Percentiles rank a stretch among this genome's conserved stretches.
These are phyloP conservation scores for Globisporangium radiosum DNA, from an alignment of 352 stramenopile species.

Conservation along the genomic window DNA sequence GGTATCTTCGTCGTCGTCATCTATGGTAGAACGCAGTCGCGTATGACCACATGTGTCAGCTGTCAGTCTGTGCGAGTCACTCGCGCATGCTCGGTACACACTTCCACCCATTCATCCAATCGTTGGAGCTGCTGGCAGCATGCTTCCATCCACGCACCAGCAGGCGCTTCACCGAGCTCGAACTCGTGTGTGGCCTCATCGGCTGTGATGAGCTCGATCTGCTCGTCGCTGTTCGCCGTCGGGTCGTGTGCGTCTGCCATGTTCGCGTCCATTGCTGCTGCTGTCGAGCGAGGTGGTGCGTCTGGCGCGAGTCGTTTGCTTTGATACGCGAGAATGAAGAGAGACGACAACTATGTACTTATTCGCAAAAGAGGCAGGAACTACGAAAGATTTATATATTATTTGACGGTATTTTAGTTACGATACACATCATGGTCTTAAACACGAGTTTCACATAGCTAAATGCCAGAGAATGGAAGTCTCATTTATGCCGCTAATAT, in stretches of 20 bases:
- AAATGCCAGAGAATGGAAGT: no score
- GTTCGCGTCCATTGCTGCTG: constrained; percentile 20
- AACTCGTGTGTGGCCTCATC: constrained; percentile 81
- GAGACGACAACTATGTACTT: not conserved
- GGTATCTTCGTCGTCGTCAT: constrained; percentile 58
- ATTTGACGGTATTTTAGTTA: no score
- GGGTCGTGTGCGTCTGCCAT: constrained; percentile 26
- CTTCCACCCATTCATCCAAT: not conserved
- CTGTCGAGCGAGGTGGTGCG: not conserved
- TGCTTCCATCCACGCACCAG: constrained; percentile 30
- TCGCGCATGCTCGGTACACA: not conserved
- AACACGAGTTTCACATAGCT: no score
- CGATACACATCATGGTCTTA: no score
- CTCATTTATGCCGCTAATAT: no score
- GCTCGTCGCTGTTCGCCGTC: constrained; percentile 39
- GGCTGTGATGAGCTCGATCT: constrained; percentile 79
- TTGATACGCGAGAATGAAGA: no score
- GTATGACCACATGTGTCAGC: not conserved
- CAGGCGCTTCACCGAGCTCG: constrained; percentile 69
- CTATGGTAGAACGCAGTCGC: not conserved
- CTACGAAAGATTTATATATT: no score
- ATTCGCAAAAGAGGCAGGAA: no score
- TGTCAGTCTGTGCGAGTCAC: not conserved
- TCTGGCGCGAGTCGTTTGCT: no score
- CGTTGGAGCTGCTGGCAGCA: not conserved